Evolutionary conservation across 768 basidiomycete species (phyloP).

Genomic region (Rhodotorula toruloides): DNA sequence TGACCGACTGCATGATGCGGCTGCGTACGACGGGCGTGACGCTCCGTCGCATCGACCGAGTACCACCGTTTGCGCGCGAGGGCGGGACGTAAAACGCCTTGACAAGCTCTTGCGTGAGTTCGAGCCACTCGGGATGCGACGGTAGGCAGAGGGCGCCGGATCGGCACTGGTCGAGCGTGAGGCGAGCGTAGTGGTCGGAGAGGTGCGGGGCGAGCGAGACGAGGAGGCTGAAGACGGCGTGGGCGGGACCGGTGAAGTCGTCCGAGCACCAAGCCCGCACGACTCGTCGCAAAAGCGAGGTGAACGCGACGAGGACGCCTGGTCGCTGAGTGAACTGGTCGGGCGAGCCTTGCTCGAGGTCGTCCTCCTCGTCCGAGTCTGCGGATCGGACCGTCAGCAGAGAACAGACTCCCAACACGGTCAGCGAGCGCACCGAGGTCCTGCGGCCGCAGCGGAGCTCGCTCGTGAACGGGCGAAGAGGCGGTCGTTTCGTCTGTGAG

Average conservation of each 20-base stretch:
- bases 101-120: slow-evolving; percentile 33
- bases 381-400: background rate
- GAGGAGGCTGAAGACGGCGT: slow-evolving; percentile 44
- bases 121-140: slow-evolving; percentile 42
- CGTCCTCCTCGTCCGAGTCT: slow-evolving; percentile 26
- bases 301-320: slow-evolving; percentile 32
- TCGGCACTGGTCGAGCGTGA: slow-evolving; percentile 41
- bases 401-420: background rate
- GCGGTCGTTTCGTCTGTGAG: too few relatives aligned
- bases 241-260: slow-evolving; percentile 37
- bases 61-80: background rate
- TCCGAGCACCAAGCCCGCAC: slow-evolving; percentile 28
- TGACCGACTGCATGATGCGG: slow-evolving; percentile 33
- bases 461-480: too few relatives aligned
- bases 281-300: slow-evolving; percentile 34
- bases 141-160: slow-evolving; percentile 37
- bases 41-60: slow-evolving; percentile 17
- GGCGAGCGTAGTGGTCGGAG: slow-evolving; percentile 33
- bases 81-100: slow-evolving; percentile 37
- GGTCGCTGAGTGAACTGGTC: slow-evolving; percentile 27
- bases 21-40: slow-evolving; percentile 37
- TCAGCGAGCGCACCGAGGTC: background rate
- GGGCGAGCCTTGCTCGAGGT: slow-evolving; percentile 2
- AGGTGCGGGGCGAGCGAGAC: slow-evolving; percentile 46
- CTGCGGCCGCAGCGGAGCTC: too few relatives aligned